Percentiles rank a stretch among this genome's conserved stretches.
Evolutionary conservation across 2,329 filamentous ascomycete species (phyloP).

Genomic region (Colletotrichum salicis): DNA sequence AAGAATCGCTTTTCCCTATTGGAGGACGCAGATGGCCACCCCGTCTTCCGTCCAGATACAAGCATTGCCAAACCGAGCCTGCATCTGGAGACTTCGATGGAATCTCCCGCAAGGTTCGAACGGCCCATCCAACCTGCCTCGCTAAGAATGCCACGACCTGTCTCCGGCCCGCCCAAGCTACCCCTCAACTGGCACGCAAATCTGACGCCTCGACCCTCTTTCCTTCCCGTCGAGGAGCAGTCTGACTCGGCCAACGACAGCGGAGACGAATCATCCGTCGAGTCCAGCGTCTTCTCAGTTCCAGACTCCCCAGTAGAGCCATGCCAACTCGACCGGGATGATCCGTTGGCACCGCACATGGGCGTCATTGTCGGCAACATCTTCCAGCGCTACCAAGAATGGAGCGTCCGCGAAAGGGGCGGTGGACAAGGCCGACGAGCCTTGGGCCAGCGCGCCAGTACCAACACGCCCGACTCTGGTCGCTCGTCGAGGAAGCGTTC

Average conservation of each 20-base stretch:
- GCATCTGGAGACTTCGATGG: background rate
- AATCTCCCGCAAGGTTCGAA: background rate
- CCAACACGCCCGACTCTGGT: constrained; percentile 8
- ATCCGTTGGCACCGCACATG: constrained; percentile 8
- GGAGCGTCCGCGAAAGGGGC: constrained; percentile 11
- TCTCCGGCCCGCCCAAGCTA: background rate
- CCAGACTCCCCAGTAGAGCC: constrained; percentile 8
- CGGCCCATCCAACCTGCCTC: background rate
- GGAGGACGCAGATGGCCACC: background rate
- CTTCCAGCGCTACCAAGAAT: background rate
- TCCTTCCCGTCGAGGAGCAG: background rate
- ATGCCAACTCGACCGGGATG: background rate
- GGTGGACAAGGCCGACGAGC: background rate
- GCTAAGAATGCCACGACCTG: background rate
- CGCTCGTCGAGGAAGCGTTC: constrained; percentile 16
- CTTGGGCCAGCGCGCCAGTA: background rate
- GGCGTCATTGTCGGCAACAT: background rate
- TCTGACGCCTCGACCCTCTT: background rate
- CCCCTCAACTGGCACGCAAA: background rate
- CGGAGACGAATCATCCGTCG: constrained; percentile 14
- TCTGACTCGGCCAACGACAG: constrained; percentile 5
- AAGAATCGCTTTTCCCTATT: background rate
- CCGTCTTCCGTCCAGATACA: background rate
- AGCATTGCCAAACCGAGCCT: background rate
- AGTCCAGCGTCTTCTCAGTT: constrained; percentile 24